phyloP scores from a whole-genome alignment of 495 filamentous ascomycete genomes.

The Penicillium fimorum region DNA sequence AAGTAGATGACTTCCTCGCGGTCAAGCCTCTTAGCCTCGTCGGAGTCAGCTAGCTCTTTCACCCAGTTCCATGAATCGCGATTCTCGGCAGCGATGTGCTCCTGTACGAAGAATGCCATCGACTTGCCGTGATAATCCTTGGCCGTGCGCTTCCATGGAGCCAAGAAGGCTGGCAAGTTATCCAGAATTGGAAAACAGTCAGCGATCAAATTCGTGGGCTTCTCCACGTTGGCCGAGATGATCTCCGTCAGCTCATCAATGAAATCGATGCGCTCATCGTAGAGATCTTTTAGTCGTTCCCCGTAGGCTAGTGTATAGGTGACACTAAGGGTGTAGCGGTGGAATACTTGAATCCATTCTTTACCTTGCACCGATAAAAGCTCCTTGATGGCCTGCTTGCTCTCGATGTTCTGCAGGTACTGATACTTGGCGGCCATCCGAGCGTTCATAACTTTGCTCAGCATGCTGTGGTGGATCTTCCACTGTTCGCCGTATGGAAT shows the following conservation, averaged over 20 bases:
- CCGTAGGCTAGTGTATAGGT: slow-evolving; percentile 32
- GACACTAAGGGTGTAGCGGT: slow-evolving; percentile 24
- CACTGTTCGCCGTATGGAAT: slow-evolving; percentile 43
- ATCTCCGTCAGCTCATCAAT: slow-evolving; percentile 12
- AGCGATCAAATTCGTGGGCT: slow-evolving; percentile 25
- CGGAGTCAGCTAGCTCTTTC: slow-evolving; percentile 15
- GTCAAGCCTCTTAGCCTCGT: slow-evolving; percentile 16
- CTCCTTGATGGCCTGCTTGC: slow-evolving; percentile 29
- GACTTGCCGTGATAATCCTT: slow-evolving; percentile 8
- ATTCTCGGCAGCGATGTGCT: slow-evolving; percentile 13
- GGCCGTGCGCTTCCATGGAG: slow-evolving; percentile 24
- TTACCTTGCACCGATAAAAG: slow-evolving; percentile 21
- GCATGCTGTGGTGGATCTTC: slow-evolving; percentile 37
- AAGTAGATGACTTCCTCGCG: slow-evolving; percentile 34
- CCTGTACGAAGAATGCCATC: slow-evolving; percentile 13
- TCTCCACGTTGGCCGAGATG: slow-evolving; percentile 11
- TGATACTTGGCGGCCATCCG: slow-evolving; percentile 34
- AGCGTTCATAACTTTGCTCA: slow-evolving; percentile 30
- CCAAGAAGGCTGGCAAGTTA: slow-evolving; percentile 21
- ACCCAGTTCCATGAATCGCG: slow-evolving; percentile 27
- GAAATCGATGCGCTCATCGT: slow-evolving; percentile 20
- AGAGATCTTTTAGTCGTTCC: slow-evolving; percentile 22
- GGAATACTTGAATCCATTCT: slow-evolving; percentile 19
- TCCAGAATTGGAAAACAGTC: slow-evolving; percentile 34
- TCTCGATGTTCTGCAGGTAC: slow-evolving; percentile 39